Base-by-base conservation (phyloP, 192 early-diverging fungal genomes). In the Coemansia sp. region DNA sequence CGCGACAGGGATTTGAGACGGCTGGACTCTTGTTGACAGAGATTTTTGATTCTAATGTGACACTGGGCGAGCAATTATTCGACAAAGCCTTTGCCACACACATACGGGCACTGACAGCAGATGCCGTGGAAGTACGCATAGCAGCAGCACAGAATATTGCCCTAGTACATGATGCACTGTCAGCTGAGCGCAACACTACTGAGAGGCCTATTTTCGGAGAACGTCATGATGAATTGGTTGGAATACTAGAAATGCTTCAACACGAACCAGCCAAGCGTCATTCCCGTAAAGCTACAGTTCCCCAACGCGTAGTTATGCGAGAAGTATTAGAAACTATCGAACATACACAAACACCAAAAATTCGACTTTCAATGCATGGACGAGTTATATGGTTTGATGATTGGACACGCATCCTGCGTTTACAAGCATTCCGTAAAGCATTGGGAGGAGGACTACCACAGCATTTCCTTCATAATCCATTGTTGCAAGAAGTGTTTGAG, bases 131-230 rank as follows among this genome's bases (percentile, higher is more conserved):
- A 8, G 73, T 89, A 12, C 81, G 90, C 7, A 79, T 90, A 12
- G 86, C 88, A 12, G 75, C 86, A 2, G 90, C 86, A 28, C 88
- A 90, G 76, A 87, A 89, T 67, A 86, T 90, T 73, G 90, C 89
- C 0, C 66, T 90, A 48, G 83, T 90, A 72, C 82, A 90, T 55
- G 85, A 88, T 62, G 83, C 83, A 25, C 53, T 88, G 14, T 68
- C 71, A 1, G 59, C 58, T 9, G 73, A 77, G 32, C 5, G 16
- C 6, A 2, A 10, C 26, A 6, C 2, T 28, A 30, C 58, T 38
- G 27, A 22, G 2, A 21, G 5, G 28, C 74, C 59, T 25, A 77
- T 80, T 30, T 87, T 88, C 10, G 34, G 34, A 54, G 85, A 87
- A 23, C 79, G 79, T 49, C 72, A 88, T 60, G 77, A 88, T 7